These are phyloP conservation scores for Monosporascus sp. DNA, from an alignment of 2,329 filamentous ascomycete genomes.

Conservation along the genomic window DNA sequence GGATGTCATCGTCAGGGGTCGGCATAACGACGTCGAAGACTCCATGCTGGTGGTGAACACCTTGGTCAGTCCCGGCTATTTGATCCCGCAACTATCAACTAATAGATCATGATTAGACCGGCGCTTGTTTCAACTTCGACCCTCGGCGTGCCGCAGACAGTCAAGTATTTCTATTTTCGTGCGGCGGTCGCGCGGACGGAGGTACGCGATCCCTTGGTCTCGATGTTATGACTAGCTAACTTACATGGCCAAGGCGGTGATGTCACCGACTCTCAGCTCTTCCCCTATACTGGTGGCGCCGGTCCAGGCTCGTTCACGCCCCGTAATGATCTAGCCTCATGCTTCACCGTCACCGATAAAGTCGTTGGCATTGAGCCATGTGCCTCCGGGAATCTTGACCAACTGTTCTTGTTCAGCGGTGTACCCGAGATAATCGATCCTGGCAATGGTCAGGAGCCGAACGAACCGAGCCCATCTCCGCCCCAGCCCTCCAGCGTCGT, in stretches of 20 bases:
- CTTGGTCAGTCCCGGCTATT: slow-evolving; percentile 28
- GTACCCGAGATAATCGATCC: slow-evolving; percentile 3
- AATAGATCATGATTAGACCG: slow-evolving; percentile 31
- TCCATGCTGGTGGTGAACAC: slow-evolving; percentile 51
- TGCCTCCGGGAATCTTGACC: slow-evolving; percentile 31
- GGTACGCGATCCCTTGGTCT: slow-evolving; percentile 19
- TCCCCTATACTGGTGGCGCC: slow-evolving; percentile 37
- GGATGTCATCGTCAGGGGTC: slow-evolving; percentile 41
- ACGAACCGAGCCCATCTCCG: neutral
- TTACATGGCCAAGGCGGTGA: slow-evolving; percentile 30
- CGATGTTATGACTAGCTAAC: slow-evolving; percentile 2
- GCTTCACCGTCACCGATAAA: slow-evolving; percentile 39
- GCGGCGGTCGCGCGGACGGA: slow-evolving; percentile 52
- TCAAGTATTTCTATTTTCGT: slow-evolving; percentile 53
- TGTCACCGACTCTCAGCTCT: slow-evolving; percentile 48
- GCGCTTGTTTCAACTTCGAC: slow-evolving; percentile 56
- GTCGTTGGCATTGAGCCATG: slow-evolving; percentile 41
- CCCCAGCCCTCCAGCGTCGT: neutral
- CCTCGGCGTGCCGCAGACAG: slow-evolving; percentile 43
- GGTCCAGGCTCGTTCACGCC: slow-evolving; percentile 41
- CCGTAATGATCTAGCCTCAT: slow-evolving; percentile 39
- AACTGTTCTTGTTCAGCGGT: slow-evolving; percentile 34
- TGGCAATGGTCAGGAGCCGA: slow-evolving; percentile 2
- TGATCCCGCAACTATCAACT: neutral
- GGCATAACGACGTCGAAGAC: slow-evolving; percentile 43